phyloP scores from a whole-genome alignment of 2,329 filamentous ascomycete species.

The Colletotrichum chrysophilum region DNA sequence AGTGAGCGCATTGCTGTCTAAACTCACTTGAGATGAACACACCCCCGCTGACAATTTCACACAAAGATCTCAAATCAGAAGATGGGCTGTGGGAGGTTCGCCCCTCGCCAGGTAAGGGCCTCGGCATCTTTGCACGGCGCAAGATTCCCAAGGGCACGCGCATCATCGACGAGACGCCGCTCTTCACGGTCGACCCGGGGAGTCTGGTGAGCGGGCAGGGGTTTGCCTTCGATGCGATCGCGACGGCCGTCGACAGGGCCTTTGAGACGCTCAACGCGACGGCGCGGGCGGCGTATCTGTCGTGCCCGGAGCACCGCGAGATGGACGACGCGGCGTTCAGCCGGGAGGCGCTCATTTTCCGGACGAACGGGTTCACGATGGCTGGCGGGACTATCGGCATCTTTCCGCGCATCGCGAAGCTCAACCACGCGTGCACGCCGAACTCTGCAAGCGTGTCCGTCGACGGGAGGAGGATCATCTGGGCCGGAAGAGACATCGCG shows the following conservation, averaged over 20 bases:
- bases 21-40: background rate
- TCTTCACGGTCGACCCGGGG: slow-evolving; percentile 34
- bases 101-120: slow-evolving; percentile 39
- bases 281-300: slow-evolving; percentile 28
- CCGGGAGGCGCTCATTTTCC: slow-evolving; percentile 36
- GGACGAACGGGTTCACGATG: slow-evolving; percentile 44
- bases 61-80: slow-evolving; percentile 12
- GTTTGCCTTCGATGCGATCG: slow-evolving; percentile 38
- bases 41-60: background rate
- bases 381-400: slow-evolving; percentile 31
- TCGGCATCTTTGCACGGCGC: slow-evolving; percentile 42
- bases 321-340: slow-evolving; percentile 24
- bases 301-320: slow-evolving; percentile 30
- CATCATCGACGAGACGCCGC: slow-evolving; percentile 42
- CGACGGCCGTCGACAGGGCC: slow-evolving; percentile 29
- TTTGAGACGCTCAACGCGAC: slow-evolving; percentile 26
- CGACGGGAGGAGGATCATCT: slow-evolving; percentile 41
- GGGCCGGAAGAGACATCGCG: slow-evolving; percentile 33
- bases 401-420: slow-evolving; percentile 38
- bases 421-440: slow-evolving; percentile 45
- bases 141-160: slow-evolving; percentile 39
- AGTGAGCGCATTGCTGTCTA: background rate
- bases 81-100: slow-evolving; percentile 30
- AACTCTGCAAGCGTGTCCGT: slow-evolving; percentile 31
- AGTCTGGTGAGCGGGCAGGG: slow-evolving; percentile 29